Conservation (phyloP, 1,139 yeast genomes). For the Debaryomyces subglobosus region DNA sequence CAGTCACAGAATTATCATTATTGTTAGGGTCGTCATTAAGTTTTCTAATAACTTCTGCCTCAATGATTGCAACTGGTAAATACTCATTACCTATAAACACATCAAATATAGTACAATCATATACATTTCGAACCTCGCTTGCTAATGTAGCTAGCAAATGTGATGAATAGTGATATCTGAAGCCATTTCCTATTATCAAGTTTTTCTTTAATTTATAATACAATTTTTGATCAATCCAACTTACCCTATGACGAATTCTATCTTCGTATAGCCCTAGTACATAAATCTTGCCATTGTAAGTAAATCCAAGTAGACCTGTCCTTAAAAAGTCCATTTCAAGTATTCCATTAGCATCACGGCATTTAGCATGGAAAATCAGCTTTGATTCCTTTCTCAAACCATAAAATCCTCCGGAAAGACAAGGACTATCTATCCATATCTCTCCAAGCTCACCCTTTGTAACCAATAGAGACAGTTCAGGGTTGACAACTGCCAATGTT, state of each 20-base stretch:
- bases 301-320: constrained; percentile 89
- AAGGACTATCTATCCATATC: constrained; percentile 93
- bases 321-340: constrained; percentile 80
- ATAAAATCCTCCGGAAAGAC: constrained; percentile 87
- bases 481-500: constrained; percentile 89
- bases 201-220: constrained; percentile 35
- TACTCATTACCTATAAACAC: constrained; percentile 82
- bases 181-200: constrained; percentile 39
- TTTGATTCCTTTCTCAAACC: constrained; percentile 70
- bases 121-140: constrained; percentile 76
- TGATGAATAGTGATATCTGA: constrained; percentile 78
- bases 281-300: constrained; percentile 83
- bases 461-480: constrained; percentile 75
- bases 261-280: constrained; percentile 91
- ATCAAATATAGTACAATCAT: constrained; percentile 92
- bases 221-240: constrained; percentile 60
- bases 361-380: constrained; percentile 78
- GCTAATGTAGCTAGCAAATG: constrained; percentile 83
- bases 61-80: constrained; percentile 84
- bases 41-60: constrained; percentile 69
- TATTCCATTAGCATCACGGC: constrained; percentile 68
- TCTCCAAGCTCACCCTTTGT: constrained; percentile 88
- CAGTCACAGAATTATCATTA: constrained; percentile 16
- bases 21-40: constrained; percentile 29
- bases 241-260: constrained; percentile 75